These are phyloP conservation scores for Fusarium coffeatum DNA, from an alignment of 2,329 filamentous ascomycete species.

Conservation along the genomic window DNA sequence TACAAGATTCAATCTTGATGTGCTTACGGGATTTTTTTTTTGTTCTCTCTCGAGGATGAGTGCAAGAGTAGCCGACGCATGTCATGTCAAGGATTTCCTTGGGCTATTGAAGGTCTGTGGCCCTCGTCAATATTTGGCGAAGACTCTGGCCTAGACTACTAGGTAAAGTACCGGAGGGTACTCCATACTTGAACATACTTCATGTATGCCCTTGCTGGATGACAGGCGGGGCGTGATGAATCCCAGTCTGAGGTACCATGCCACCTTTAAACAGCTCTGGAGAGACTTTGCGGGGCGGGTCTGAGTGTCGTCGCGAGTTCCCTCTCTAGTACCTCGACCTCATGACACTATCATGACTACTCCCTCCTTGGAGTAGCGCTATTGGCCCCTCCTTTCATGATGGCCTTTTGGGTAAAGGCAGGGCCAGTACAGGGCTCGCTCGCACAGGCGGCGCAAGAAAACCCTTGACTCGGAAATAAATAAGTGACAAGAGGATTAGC, in stretches of 20 bases:
- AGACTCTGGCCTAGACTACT: background rate
- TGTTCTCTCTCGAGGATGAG: background rate
- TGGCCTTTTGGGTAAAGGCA: conserved; percentile 12
- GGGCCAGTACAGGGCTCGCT: conserved; percentile 25
- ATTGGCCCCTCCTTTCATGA: conserved; percentile 37
- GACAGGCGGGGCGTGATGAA: conserved; percentile 26
- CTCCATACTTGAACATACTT: conserved; percentile 36
- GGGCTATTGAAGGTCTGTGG: conserved; percentile 7
- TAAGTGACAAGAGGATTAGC: conserved; percentile 12
- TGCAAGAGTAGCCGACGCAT: background rate
- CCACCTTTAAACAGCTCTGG: conserved; percentile 25
- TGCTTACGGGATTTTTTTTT: background rate
- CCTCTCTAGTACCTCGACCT: conserved; percentile 34
- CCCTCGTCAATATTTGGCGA: conserved; percentile 11
- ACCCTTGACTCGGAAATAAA: conserved; percentile 30
- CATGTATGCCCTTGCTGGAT: conserved; percentile 21
- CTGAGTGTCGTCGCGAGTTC: conserved; percentile 22
- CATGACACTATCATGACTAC: conserved; percentile 37
- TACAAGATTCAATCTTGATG: conserved; percentile 8
- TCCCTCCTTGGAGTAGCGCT: conserved; percentile 23
- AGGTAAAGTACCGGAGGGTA: conserved; percentile 22
- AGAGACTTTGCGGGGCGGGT: conserved; percentile 26
- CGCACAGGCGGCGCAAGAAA: conserved; percentile 11
- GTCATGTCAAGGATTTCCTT: conserved; percentile 17
- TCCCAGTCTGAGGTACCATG: conserved; percentile 31